phyloP scores from a whole-genome alignment of 2,329 filamentous ascomycete genomes.

The Colletotrichum sp. region DNA sequence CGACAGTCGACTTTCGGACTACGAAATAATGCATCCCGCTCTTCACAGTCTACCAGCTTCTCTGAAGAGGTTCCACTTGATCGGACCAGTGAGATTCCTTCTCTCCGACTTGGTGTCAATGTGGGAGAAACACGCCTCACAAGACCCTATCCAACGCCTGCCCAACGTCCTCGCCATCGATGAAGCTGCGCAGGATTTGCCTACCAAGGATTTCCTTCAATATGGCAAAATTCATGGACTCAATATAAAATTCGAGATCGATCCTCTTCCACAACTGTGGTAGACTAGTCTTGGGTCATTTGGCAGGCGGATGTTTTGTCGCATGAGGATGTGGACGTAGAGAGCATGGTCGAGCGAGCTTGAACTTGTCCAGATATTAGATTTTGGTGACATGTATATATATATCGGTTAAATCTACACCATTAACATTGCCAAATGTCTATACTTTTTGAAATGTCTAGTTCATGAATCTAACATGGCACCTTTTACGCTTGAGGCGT shows the following conservation, averaged over 20 bases:
- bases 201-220: background rate
- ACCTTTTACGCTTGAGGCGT: background rate
- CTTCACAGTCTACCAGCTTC: background rate
- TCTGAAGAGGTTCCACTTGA: background rate
- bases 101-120: background rate
- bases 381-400: background rate
- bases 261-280: background rate
- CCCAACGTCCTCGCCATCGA: background rate
- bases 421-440: background rate
- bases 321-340: background rate
- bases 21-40: background rate
- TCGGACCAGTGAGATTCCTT: background rate
- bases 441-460: accelerated
- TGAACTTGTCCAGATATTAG: background rate
- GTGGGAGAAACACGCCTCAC: background rate
- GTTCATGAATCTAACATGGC: background rate
- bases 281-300: background rate
- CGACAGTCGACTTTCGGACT: background rate
- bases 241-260: background rate
- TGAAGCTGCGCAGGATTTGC: background rate
- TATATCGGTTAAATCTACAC: background rate
- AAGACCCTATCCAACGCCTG: background rate
- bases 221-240: background rate
- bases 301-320: accelerated
- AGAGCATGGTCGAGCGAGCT: background rate